These are phyloP conservation scores for Canna indica DNA, from an alignment of 176 grass and related monocot species.

Conservation along the genomic window DNA sequence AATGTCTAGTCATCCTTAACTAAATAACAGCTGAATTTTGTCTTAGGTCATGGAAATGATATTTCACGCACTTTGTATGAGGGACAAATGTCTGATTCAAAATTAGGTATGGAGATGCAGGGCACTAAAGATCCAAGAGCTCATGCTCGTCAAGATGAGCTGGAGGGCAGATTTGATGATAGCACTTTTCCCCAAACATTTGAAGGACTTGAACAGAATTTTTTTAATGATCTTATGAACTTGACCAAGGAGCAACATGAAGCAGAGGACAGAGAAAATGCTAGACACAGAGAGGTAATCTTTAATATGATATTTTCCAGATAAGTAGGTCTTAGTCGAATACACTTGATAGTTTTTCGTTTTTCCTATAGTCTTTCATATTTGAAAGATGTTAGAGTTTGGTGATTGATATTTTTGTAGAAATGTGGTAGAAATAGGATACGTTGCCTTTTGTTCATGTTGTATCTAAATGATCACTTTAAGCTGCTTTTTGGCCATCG, in stretches of 20 bases:
- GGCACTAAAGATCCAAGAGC: constrained; percentile 40
- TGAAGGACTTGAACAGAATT: constrained; percentile 79
- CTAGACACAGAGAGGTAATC: constrained; percentile 71
- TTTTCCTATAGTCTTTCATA: too few relatives aligned
- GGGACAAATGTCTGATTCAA: constrained; percentile 49
- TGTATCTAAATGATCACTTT: not conserved
- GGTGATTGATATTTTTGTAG: not conserved
- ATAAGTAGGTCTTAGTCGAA: not conserved
- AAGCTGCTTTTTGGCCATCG: not conserved
- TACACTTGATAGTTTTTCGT: not conserved
- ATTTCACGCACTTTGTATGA: constrained; percentile 47
- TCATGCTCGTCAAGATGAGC: constrained; percentile 25
- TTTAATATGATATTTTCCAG: not conserved
- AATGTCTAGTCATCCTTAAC: not conserved
- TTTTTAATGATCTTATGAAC: constrained; percentile 57
- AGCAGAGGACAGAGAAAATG: constrained; percentile 72
- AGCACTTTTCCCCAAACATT: constrained; percentile 55
- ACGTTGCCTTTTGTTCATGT: not conserved
- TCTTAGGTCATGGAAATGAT: constrained; percentile 34
- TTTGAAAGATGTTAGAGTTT: not conserved
- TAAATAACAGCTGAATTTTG: constrained; percentile 3
- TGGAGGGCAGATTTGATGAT: constrained; percentile 41
- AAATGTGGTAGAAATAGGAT: not conserved
- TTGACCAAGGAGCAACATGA: constrained; percentile 78
- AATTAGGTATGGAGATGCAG: constrained; percentile 50